phyloP scores from a whole-genome alignment of 1,139 yeast species.

The Protomyces gravidus region DNA sequence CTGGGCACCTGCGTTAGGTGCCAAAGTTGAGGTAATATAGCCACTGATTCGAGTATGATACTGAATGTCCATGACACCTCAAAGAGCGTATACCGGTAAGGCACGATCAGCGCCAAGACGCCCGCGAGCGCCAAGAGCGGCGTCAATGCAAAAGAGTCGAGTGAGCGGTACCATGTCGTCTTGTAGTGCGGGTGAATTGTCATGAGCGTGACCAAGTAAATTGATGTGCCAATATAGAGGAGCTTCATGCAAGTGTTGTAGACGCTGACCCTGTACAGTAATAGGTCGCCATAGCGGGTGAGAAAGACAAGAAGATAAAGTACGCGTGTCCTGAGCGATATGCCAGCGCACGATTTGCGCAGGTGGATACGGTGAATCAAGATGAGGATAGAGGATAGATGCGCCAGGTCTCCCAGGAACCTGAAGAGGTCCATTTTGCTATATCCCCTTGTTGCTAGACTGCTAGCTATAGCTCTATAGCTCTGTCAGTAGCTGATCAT shows the following conservation, averaged over 20 bases:
- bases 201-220: conserved; percentile 73
- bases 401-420: conserved; percentile 15
- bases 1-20: conserved; percentile 85
- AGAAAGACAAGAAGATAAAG: conserved; percentile 72
- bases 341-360: conserved; percentile 50
- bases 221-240: conserved; percentile 68
- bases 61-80: conserved; percentile 62
- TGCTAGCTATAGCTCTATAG: background rate
- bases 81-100: conserved; percentile 55
- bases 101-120: conserved; percentile 60
- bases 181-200: conserved; percentile 37
- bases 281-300: conserved; percentile 66
- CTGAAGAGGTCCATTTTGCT: conserved; percentile 7
- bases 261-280: conserved; percentile 49
- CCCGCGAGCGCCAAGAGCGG: conserved; percentile 65
- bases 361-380: conserved; percentile 24
- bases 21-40: conserved; percentile 86
- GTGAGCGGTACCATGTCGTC: conserved; percentile 44
- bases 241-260: conserved; percentile 80
- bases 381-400: conserved; percentile 19
- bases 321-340: conserved; percentile 82
- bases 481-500: conserved; percentile 31
- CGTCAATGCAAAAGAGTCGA: conserved; percentile 73
- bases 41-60: conserved; percentile 82
- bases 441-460: background rate